phyloP scores from a whole-genome alignment of 1,284 basidiomycete species.

The Trichosporon sp. region DNA sequence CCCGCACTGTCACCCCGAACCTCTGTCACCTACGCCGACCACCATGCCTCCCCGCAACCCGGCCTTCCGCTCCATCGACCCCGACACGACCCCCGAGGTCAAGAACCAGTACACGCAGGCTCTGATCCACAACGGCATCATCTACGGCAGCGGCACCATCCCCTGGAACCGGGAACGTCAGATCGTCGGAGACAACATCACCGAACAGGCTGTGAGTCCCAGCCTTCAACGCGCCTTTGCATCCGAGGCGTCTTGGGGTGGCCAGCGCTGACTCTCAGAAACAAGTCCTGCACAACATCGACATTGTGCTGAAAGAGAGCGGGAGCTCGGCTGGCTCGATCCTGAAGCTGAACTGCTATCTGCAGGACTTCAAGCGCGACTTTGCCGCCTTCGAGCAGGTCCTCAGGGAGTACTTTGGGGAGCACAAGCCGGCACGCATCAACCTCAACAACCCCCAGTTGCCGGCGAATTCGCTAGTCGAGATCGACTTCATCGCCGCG shows the following conservation, averaged over 20 bases:
- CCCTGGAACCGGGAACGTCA: conserved; percentile 13
- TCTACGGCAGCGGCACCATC: conserved; percentile 1
- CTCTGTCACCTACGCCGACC: not conserved
- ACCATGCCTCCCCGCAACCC: conserved; percentile 7
- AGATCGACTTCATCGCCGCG: conserved; percentile 11
- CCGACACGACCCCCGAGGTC: conserved; percentile 17
- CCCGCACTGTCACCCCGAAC: too few relatives aligned
- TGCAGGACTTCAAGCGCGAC: conserved; percentile 7
- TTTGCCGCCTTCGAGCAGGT: conserved; percentile 4
- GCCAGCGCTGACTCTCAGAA: not conserved
- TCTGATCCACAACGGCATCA: conserved; percentile 8
- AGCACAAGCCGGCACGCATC: conserved; percentile 16
- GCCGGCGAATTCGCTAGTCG: not conserved
- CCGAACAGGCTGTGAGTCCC: conserved; percentile 10
- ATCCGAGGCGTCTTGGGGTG: too few relatives aligned
- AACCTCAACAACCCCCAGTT: not conserved
- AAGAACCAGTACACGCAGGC: conserved; percentile 18
- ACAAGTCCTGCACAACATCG: conserved; percentile 10
- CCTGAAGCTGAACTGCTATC: conserved; percentile 14
- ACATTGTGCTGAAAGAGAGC: conserved; percentile 16
- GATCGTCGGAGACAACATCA: conserved; percentile 6
- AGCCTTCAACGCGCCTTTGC: too few relatives aligned
- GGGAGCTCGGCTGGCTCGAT: not conserved
- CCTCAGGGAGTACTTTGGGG: conserved; percentile 6
- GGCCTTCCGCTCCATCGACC: conserved; percentile 14